phyloP scores from a whole-genome alignment of 1,284 basidiomycete species.

The Phellopilus nigrolimitatus region DNA sequence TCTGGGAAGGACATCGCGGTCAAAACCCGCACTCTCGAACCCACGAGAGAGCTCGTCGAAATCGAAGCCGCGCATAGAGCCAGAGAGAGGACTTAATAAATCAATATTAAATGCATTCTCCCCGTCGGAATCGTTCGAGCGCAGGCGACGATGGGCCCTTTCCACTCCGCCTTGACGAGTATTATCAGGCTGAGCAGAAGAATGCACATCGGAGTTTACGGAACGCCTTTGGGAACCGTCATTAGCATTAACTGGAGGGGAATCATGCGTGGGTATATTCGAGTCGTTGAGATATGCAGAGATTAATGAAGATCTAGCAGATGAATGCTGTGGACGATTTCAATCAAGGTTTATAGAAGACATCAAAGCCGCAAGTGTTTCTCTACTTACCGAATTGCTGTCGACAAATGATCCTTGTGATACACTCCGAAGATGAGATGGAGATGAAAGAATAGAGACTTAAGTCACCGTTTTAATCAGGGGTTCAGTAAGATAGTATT shows the following conservation, averaged over 20 bases:
- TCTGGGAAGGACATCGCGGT: constrained; percentile 36
- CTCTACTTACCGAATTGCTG: constrained; percentile 50
- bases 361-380: too few relatives aligned
- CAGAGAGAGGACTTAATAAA: constrained; percentile 38
- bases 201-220: constrained; percentile 17
- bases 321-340: constrained; percentile 42
- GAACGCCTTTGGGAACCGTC: constrained; percentile 18
- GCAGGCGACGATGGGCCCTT: constrained; percentile 1
- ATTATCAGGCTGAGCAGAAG: background rate
- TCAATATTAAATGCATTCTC: constrained; percentile 8
- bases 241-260: constrained; percentile 37
- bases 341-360: too few relatives aligned
- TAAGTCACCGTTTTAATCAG: constrained; percentile 30
- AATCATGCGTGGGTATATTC: constrained; percentile 45
- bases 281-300: constrained; percentile 19
- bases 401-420: constrained; percentile 55
- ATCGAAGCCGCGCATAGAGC: constrained; percentile 36
- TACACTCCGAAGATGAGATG: constrained; percentile 42
- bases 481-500: constrained; percentile 21
- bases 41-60: constrained; percentile 31
- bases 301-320: constrained; percentile 40
- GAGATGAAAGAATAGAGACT: constrained; percentile 44
- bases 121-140: background rate
- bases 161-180: background rate
- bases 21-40: constrained; percentile 25